Percentiles rank a stretch among this genome's conserved stretches.
Conservation (phyloP, 257 asterid genomes). For the Phtheirospermum japonicum region DNA sequence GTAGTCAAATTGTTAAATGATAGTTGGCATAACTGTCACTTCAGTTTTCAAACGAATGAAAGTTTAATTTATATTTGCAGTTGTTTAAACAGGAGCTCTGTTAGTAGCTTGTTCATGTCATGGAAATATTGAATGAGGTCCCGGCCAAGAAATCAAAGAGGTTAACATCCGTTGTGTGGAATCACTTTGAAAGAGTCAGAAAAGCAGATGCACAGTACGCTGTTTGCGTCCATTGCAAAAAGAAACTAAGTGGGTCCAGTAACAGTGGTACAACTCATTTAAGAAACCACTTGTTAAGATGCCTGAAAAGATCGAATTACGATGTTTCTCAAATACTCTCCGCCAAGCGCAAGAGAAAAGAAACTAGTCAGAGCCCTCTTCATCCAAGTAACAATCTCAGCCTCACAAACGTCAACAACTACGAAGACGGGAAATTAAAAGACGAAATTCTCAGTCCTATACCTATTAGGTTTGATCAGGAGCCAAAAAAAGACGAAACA, state of each 20-base stretch:
- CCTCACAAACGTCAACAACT: slow-evolving; percentile 42
- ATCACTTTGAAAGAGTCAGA: slow-evolving; percentile 84
- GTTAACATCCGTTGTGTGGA: slow-evolving; percentile 93
- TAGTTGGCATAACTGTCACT: neutral
- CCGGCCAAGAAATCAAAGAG: slow-evolving; percentile 90
- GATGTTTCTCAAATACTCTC: slow-evolving; percentile 89
- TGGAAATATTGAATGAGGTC: slow-evolving; percentile 69
- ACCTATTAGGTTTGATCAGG: slow-evolving; percentile 59
- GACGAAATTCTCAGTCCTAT: slow-evolving; percentile 64
- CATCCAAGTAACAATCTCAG: slow-evolving; percentile 40
- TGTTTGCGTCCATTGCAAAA: slow-evolving; percentile 90
- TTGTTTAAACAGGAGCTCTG: slow-evolving; percentile 6
- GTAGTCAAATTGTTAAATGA: slow-evolving; percentile 14
- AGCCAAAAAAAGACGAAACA: slow-evolving; percentile 61
- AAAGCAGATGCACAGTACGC: slow-evolving; percentile 92
- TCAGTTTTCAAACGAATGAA: slow-evolving; percentile 17
- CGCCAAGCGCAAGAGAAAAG: slow-evolving; percentile 84
- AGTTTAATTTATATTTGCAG: neutral
- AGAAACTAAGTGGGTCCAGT: slow-evolving; percentile 95
- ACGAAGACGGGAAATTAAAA: slow-evolving; percentile 63
- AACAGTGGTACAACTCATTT: slow-evolving; percentile 97
- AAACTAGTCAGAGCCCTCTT: slow-evolving; percentile 48
- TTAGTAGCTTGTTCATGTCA: slow-evolving; percentile 35
- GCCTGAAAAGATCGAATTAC: slow-evolving; percentile 84
- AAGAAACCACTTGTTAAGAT: slow-evolving; percentile 86